Evolutionary conservation across 306 rosid species (phyloP).

Genomic region (Pueraria montana): DNA sequence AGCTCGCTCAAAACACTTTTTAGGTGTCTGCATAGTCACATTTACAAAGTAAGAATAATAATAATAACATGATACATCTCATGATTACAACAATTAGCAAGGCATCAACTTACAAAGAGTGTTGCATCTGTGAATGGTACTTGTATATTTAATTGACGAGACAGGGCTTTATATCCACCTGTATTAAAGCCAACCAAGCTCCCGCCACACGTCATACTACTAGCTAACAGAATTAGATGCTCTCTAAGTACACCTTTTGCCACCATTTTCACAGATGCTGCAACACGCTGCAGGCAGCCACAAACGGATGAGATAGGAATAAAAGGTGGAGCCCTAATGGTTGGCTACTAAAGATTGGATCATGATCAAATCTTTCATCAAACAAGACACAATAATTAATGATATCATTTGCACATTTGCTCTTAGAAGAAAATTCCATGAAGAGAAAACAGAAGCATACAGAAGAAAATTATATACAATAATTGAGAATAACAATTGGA

Average conservation of each 20-base stretch:
- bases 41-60: constrained; percentile 24
- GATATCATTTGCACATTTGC: neutral
- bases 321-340: neutral
- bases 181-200: constrained; percentile 87
- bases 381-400: constrained; percentile 13
- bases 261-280: constrained; percentile 83
- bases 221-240: constrained; percentile 90
- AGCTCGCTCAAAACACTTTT: constrained; percentile 90
- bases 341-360: constrained; percentile 20
- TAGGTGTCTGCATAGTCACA: constrained; percentile 77
- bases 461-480: neutral
- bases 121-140: constrained; percentile 98
- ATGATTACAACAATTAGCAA: constrained; percentile 38
- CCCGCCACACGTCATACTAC: constrained; percentile 95
- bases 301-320: constrained; percentile 22
- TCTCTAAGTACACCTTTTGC: constrained; percentile 96
- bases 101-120: constrained; percentile 71
- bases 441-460: neutral
- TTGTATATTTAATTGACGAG: constrained; percentile 76
- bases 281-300: constrained; percentile 75
- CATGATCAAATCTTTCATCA: constrained; percentile 38
- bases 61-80: constrained; percentile 14
- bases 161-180: constrained; percentile 88
- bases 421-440: constrained; percentile 18
- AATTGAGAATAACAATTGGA: neutral